Evolutionary conservation across 257 asterid genomes (phyloP).

Genomic region (Lavandula angustifolia): DNA sequence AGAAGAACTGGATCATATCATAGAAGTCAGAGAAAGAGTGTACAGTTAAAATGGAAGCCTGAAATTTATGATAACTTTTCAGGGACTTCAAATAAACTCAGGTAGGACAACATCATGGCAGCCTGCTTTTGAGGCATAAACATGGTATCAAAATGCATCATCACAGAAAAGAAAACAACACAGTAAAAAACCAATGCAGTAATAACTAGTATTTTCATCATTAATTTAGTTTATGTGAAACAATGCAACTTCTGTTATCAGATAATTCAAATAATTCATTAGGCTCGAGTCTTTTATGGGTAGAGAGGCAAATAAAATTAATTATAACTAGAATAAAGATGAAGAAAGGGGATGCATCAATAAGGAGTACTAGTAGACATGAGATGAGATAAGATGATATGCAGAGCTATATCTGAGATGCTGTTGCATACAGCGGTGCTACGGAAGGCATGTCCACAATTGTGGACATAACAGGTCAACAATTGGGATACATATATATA

Average conservation of each 20-base stretch:
- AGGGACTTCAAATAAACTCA: constrained; percentile 20
- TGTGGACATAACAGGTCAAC: neutral
- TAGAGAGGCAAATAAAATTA: too few relatives aligned
- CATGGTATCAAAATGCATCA: constrained; percentile 15
- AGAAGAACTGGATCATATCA: constrained; percentile 12
- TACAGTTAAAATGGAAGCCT: constrained; percentile 10
- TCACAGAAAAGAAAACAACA: neutral
- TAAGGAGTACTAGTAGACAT: too few relatives aligned
- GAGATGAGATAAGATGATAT: too few relatives aligned
- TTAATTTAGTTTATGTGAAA: neutral
- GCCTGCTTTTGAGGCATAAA: neutral
- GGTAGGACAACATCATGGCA: constrained; percentile 5
- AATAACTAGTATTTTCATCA: neutral
- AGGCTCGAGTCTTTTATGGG: too few relatives aligned
- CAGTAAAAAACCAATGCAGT: neutral
- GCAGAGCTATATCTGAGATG: too few relatives aligned
- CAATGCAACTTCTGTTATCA: neutral
- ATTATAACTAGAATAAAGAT: too few relatives aligned
- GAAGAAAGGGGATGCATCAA: too few relatives aligned
- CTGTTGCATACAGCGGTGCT: neutral
- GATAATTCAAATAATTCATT: too few relatives aligned
- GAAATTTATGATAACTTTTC: neutral
- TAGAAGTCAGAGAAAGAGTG: constrained; percentile 16
- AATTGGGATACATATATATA: too few relatives aligned
- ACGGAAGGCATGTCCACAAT: neutral